Conservation (phyloP, 805 yeast genomes). For the Wickerhamiella brachini region DNA sequence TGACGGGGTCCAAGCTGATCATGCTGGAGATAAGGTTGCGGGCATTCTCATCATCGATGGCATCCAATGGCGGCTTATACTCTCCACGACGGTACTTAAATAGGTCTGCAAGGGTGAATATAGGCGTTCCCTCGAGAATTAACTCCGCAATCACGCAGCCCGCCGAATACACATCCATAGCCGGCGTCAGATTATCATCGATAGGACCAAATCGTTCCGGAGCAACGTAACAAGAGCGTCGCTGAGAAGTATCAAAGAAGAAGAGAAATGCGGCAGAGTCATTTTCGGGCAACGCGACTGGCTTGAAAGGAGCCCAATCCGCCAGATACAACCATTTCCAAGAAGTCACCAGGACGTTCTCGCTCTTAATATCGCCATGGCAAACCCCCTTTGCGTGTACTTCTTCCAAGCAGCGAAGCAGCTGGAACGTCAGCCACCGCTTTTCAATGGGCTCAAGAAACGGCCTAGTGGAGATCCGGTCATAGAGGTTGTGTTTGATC, state of each 20-base stretch:
- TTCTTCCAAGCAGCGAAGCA: conserved; percentile 46
- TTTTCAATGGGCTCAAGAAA: conserved; percentile 71
- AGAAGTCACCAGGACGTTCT: conserved; percentile 71
- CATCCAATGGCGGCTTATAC: conserved; percentile 46
- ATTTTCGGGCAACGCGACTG: conserved; percentile 74
- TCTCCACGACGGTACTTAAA: conserved; percentile 68
- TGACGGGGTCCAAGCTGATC: conserved; percentile 47
- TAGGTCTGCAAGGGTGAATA: conserved; percentile 74
- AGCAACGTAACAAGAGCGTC: conserved; percentile 82
- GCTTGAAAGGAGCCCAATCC: conserved; percentile 81
- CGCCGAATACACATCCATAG: conserved; percentile 54
- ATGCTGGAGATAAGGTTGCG: conserved; percentile 45
- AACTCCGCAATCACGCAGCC: conserved; percentile 82
- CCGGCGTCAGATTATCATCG: conserved; percentile 30
- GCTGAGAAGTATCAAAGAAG: conserved; percentile 78
- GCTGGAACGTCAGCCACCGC: conserved; percentile 71
- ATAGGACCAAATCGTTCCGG: conserved; percentile 64
- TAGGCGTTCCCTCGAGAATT: conserved; percentile 72
- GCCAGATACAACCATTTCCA: conserved; percentile 78
- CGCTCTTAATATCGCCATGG: conserved; percentile 82
- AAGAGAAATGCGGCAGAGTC: conserved; percentile 87
- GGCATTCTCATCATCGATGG: conserved; percentile 43
- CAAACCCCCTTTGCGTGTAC: conserved; percentile 48
- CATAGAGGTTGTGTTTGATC: conserved; percentile 69
- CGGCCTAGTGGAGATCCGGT: conserved; percentile 75